Base-by-base conservation (phyloP, 805 yeast genomes). In the Lachancea quebecensis region DNA sequence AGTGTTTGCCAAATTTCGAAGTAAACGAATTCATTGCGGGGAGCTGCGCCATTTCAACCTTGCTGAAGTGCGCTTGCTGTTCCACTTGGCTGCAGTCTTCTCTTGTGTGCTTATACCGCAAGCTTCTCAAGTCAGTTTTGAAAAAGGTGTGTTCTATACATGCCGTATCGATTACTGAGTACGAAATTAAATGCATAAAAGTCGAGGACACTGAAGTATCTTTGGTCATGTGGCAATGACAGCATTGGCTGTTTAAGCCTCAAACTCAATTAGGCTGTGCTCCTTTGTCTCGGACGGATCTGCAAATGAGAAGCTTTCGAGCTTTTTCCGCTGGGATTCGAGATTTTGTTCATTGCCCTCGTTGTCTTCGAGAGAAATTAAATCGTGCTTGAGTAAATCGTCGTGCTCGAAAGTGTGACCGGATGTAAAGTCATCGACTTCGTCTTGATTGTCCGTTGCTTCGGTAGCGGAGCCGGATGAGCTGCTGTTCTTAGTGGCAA, bases 401-500 rank as follows among this genome's bases (percentile, higher is more conserved):
- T 53, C 60, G 35, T 57, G 57, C 18, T 62, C 67, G 14, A 50
- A 57, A 4, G 49, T 54, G 18, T 58, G 64, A 11, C 59, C 64
- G 10, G 52, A 38, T 3, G 59, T 51, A 39, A 62, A 58, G 33
- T 62, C 67, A 30, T 62, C 67, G 2, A 62, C 30, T 48, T 62
- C 67, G 11, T 59, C 64, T 15, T 48, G 49, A 39, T 48, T 58
- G n/a, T 55, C 59, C 32, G 49, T 50, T 17, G 45, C 47, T 15
- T 44, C 46, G n/a, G 21, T 11, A 4, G 45, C 35, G 2, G 45
- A 33, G 16, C 25, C 50, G 10, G 64, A 56, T 6, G 52, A 46
- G 3, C 44, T 40, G 38, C 61, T 59, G 28, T 42, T 52, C 21
- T 50, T 52, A 1, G 71, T 63, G 2, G 84, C 77, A 9, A 77